phyloP scores from a whole-genome alignment of 371 early-diverging fungal species.

The Capniomyces stellatus region DNA sequence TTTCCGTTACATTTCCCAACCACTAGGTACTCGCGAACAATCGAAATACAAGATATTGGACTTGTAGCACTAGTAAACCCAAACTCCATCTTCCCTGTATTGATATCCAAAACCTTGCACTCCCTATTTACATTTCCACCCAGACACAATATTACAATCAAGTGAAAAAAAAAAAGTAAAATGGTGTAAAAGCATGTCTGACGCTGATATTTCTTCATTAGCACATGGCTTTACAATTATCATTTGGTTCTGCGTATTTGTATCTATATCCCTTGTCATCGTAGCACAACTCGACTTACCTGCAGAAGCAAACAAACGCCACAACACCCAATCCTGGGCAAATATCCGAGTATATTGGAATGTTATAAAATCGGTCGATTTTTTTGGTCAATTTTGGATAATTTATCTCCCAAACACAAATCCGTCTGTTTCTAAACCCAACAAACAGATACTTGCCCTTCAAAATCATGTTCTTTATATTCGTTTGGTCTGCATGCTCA shows the following conservation, averaged over 20 bases:
- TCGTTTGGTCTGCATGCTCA: not conserved
- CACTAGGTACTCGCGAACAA: not conserved
- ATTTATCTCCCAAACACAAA: not conserved
- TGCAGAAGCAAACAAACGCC: not conserved
- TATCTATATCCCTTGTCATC: not conserved
- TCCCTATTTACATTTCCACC: not conserved
- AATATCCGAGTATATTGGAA: conserved; percentile 2
- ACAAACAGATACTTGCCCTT: conserved; percentile 1
- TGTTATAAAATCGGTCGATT: not conserved
- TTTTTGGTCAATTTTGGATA: not conserved
- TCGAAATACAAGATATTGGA: not conserved
- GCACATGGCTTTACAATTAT: not conserved
- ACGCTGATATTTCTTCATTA: too few species aligned
- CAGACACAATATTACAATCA: too few species aligned
- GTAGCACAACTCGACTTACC: not conserved
- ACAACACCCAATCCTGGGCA: not conserved
- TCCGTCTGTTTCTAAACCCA: not conserved
- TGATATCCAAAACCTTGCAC: not conserved
- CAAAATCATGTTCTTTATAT: not conserved
- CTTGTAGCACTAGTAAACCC: not conserved
- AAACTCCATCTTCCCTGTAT: not conserved
- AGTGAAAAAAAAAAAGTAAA: too few species aligned
- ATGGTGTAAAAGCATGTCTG: too few species aligned
- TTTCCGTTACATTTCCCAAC: conserved; percentile 1
- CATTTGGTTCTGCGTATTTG: not conserved